Conservation (phyloP, 805 yeast genomes). For the Zygoascus ofunaensis region DNA sequence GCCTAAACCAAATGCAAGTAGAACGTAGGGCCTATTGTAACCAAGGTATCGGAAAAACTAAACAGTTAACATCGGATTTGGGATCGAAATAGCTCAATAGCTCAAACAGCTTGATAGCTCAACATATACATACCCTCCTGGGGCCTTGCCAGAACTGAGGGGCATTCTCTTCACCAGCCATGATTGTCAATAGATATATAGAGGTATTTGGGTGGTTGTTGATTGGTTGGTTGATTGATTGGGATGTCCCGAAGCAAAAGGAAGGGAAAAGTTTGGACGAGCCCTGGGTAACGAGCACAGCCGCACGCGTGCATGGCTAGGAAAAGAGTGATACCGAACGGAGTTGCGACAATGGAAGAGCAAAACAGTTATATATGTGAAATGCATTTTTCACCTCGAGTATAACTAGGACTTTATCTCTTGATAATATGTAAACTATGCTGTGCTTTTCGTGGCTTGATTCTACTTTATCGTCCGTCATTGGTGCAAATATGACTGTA, state of each 20-base stretch:
- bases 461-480: too few species aligned
- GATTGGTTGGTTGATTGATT: neutral
- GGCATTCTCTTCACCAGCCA: slow-evolving; percentile 9
- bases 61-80: slow-evolving; percentile 2
- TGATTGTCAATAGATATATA: neutral
- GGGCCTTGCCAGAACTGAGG: slow-evolving; percentile 28
- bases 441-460: too few species aligned
- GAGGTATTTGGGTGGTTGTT: slow-evolving; percentile 2
- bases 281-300: too few species aligned
- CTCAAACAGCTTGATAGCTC: too few species aligned
- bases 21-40: slow-evolving; percentile 66
- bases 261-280: neutral
- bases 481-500: too few species aligned
- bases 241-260: neutral
- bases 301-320: too few species aligned
- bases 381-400: too few species aligned
- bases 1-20: slow-evolving; percentile 57
- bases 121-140: slow-evolving; percentile 15
- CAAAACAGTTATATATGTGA: too few species aligned
- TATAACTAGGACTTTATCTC: too few species aligned
- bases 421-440: too few species aligned
- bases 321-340: too few species aligned
- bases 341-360: too few species aligned
- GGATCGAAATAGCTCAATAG: neutral
- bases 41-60: slow-evolving; percentile 54